These are phyloP conservation scores for Geotrichum armillariae DNA, from an alignment of 1,139 yeast genomes.

Conservation along the genomic window DNA sequence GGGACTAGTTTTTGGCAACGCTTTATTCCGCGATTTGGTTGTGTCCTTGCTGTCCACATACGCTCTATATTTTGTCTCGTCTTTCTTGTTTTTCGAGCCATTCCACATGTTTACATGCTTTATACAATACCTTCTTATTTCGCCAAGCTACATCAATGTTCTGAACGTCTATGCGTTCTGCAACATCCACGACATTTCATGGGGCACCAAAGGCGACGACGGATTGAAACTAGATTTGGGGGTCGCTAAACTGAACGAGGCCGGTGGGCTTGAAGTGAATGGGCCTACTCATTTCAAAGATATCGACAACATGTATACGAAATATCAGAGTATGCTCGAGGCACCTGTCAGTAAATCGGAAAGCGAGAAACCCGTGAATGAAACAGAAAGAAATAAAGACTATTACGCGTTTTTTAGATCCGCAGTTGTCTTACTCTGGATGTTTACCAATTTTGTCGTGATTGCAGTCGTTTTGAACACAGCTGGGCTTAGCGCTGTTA, in stretches of 20 bases:
- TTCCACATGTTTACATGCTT: slow-evolving; percentile 78
- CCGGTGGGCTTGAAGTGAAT: slow-evolving; percentile 59
- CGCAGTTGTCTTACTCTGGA: slow-evolving; percentile 77
- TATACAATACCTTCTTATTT: slow-evolving; percentile 64
- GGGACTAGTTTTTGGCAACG: slow-evolving; percentile 55
- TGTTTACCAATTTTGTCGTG: slow-evolving; percentile 65
- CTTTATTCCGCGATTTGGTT: slow-evolving; percentile 77
- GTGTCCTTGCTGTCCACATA: slow-evolving; percentile 88
- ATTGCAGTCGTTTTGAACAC: slow-evolving; percentile 71
- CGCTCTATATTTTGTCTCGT: slow-evolving; percentile 73
- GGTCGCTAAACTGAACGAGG: slow-evolving; percentile 57
- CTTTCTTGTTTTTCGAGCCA: slow-evolving; percentile 73
- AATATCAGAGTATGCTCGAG: slow-evolving; percentile 35
- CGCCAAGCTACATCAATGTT: slow-evolving; percentile 77
- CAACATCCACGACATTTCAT: slow-evolving; percentile 80
- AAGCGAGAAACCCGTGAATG: slow-evolving; percentile 9
- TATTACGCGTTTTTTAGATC: slow-evolving; percentile 78
- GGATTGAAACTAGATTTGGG: slow-evolving; percentile 65
- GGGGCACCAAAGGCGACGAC: slow-evolving; percentile 84
- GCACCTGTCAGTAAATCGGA: slow-evolving; percentile 33
- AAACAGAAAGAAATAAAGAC: slow-evolving; percentile 43
- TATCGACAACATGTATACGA: slow-evolving; percentile 58
- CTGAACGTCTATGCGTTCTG: slow-evolving; percentile 82
- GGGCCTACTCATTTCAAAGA: slow-evolving; percentile 65
- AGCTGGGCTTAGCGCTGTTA: slow-evolving; percentile 50